Conservation (phyloP, 2,329 filamentous ascomycete species). For the Apiospora sp. region DNA sequence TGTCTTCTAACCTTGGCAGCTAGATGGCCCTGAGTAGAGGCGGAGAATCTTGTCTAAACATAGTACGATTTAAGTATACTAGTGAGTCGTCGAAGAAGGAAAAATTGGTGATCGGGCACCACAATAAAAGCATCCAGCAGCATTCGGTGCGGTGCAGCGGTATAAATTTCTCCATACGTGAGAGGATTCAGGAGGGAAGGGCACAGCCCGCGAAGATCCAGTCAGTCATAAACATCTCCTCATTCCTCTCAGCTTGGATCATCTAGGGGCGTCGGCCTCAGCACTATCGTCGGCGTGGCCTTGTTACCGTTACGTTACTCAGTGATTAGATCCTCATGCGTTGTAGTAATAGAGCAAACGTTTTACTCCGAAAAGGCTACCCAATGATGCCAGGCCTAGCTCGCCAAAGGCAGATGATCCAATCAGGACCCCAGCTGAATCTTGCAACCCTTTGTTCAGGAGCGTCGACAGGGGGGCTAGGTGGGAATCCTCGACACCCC, state of each 20-base stretch:
- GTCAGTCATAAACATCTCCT: neutral
- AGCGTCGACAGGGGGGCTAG: neutral
- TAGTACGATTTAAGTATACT: constrained; percentile 10
- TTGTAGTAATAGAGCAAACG: constrained; percentile 19
- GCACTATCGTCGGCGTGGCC: constrained; percentile 6
- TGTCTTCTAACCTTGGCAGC: neutral
- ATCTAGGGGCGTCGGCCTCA: neutral
- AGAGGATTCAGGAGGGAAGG: constrained; percentile 15
- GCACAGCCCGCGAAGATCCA: constrained; percentile 6
- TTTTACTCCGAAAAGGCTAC: neutral
- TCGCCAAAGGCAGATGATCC: constrained; percentile 15
- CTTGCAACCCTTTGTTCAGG: constrained; percentile 1
- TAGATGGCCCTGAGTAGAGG: neutral
- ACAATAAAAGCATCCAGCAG: constrained; percentile 11
- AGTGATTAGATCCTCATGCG: constrained; percentile 14
- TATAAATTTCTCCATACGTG: constrained; percentile 4
- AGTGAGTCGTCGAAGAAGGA: neutral
- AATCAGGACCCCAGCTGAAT: constrained; percentile 17
- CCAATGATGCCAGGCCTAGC: constrained; percentile 6
- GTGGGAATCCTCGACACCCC: constrained; percentile 1
- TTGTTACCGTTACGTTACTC: constrained; percentile 10
- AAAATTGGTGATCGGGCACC: constrained; percentile 9
- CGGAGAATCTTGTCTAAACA: constrained; percentile 16
- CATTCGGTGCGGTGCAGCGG: neutral
- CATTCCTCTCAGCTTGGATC: neutral